Evolutionary conservation across 108 stramenopile species (phyloP).

Genomic region (Fragilaria radians): DNA sequence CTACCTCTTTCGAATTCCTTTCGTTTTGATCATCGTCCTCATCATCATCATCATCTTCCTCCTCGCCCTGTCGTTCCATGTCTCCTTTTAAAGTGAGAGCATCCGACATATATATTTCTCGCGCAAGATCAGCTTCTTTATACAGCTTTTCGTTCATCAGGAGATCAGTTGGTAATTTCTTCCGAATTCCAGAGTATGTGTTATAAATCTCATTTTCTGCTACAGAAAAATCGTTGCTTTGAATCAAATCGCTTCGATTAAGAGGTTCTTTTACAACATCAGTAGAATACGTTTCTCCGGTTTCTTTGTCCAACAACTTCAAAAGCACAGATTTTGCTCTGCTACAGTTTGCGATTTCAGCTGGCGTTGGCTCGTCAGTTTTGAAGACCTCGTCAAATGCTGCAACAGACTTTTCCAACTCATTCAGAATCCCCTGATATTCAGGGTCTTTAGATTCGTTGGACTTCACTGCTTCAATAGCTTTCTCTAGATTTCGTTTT

Average conservation of each 20-base stretch:
- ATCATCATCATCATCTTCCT: slow-evolving; percentile 51
- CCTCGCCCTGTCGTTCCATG: slow-evolving; percentile 49
- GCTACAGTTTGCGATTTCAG: slow-evolving; percentile 1
- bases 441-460: background rate
- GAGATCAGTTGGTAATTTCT: background rate
- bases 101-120: slow-evolving; percentile 77
- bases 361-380: slow-evolving; percentile 1
- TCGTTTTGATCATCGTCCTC: slow-evolving; percentile 65
- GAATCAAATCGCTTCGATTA: too few relatives aligned
- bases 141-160: slow-evolving; percentile 10
- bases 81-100: slow-evolving; percentile 70
- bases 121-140: slow-evolving; percentile 42
- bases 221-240: background rate
- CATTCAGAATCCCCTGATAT: slow-evolving; percentile 2
- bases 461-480: slow-evolving; percentile 16
- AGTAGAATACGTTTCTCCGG: slow-evolving; percentile 29
- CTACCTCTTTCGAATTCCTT: slow-evolving; percentile 11
- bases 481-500: slow-evolving; percentile 19
- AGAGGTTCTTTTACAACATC: slow-evolving; percentile 7
- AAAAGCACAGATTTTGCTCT: slow-evolving; percentile 29
- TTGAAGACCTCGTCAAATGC: slow-evolving; percentile 11
- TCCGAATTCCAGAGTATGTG: background rate
- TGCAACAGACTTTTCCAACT: slow-evolving; percentile 35
- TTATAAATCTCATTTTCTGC: background rate
- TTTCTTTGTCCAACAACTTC: slow-evolving; percentile 37